Evolutionary conservation across 2,329 filamentous ascomycete genomes (phyloP).

Genomic region (Calonectria hawksworthii): DNA sequence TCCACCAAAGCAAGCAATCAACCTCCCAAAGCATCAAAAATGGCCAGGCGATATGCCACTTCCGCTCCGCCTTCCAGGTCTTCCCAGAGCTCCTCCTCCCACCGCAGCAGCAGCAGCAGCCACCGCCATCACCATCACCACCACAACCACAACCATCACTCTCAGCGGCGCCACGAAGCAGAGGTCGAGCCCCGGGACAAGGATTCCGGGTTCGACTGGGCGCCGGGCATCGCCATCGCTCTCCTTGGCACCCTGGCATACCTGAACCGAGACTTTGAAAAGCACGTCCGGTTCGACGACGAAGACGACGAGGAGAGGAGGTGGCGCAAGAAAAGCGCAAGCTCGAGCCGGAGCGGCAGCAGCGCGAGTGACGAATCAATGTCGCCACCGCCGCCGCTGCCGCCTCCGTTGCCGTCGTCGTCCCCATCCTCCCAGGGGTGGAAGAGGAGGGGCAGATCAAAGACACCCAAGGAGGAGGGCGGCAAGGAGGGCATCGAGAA

Average conservation of each 20-base stretch:
- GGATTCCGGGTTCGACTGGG: slow-evolving; percentile 56
- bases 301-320: background rate
- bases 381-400: background rate
- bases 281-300: slow-evolving; percentile 17
- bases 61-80: slow-evolving; percentile 25
- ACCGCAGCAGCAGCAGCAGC: background rate
- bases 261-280: background rate
- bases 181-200: slow-evolving; percentile 51
- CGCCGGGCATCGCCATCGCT: slow-evolving; percentile 55
- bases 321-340: background rate
- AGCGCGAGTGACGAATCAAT: background rate
- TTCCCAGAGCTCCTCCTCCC: background rate
- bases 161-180: slow-evolving; percentile 42
- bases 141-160: slow-evolving; percentile 7
- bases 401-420: background rate
- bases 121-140: slow-evolving; percentile 10
- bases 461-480: background rate
- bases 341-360: background rate
- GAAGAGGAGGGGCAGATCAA: slow-evolving; percentile 18
- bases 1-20: background rate
- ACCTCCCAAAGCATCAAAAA: slow-evolving; percentile 2
- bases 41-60: slow-evolving; percentile 36
- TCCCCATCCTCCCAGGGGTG: background rate
- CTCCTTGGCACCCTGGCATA: slow-evolving; percentile 44
- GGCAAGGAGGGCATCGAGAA: slow-evolving; percentile 4